phyloP scores from a whole-genome alignment of 2,329 filamentous ascomycete species.

The Sclerotinia subarctica region DNA sequence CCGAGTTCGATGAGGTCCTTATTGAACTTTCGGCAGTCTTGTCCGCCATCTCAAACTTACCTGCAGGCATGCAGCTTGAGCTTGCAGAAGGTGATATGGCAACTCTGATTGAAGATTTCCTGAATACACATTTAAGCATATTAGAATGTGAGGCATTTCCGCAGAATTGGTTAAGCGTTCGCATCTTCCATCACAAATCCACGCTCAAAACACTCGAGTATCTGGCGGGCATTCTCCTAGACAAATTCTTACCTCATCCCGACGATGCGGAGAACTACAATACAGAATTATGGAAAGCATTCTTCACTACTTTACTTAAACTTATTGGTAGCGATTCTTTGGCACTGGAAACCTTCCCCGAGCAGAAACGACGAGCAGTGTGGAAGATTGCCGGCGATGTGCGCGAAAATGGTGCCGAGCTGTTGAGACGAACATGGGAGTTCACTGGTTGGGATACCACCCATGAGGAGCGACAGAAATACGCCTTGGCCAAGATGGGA shows the following conservation, averaged over 20 bases:
- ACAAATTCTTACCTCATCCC: slow-evolving; percentile 79
- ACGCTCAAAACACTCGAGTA: slow-evolving; percentile 84
- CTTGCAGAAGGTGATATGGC: slow-evolving; percentile 71
- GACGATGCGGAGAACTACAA: slow-evolving; percentile 82
- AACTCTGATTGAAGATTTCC: slow-evolving; percentile 70
- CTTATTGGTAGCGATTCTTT: slow-evolving; percentile 86
- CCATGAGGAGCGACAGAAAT: slow-evolving; percentile 71
- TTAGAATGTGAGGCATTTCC: slow-evolving; percentile 88
- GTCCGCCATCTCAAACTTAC: slow-evolving; percentile 73
- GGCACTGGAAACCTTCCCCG: slow-evolving; percentile 90
- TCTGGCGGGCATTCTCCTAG: slow-evolving; percentile 73
- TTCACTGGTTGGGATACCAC: slow-evolving; percentile 95
- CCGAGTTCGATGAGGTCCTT: slow-evolving; percentile 76
- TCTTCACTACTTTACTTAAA: slow-evolving; percentile 84
- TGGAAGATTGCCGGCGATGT: slow-evolving; percentile 99
- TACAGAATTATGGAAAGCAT: slow-evolving; percentile 89
- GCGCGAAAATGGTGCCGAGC: slow-evolving; percentile 81
- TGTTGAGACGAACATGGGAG: slow-evolving; percentile 85
- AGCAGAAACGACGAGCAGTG: slow-evolving; percentile 91
- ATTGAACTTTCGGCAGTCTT: slow-evolving; percentile 86
- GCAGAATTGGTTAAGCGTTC: slow-evolving; percentile 82
- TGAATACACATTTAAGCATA: slow-evolving; percentile 86
- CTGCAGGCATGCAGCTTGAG: slow-evolving; percentile 72
- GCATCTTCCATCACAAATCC: slow-evolving; percentile 89
- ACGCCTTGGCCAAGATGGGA: slow-evolving; percentile 79